These are phyloP conservation scores for Rehmannia glutinosa DNA, from an alignment of 257 asterid species.

Conservation along the genomic window DNA sequence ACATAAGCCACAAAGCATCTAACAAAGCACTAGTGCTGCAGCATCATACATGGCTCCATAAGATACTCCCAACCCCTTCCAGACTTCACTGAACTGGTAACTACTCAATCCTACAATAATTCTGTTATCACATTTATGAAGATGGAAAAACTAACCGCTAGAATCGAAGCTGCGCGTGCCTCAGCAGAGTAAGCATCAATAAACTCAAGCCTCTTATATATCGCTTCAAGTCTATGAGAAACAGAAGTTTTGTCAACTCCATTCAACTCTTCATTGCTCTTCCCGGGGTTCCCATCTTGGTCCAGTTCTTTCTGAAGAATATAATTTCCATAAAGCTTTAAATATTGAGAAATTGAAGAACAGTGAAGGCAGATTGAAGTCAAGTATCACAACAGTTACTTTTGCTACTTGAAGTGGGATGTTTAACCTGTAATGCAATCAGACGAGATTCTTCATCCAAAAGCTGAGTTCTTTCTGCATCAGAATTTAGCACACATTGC, in stretches of 20 bases:
- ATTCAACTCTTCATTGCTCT: conserved; percentile 36
- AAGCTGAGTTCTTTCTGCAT: conserved; percentile 73
- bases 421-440: conserved; percentile 67
- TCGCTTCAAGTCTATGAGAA: conserved; percentile 67
- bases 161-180: conserved; percentile 91
- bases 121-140: background rate
- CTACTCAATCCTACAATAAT: too few relatives aligned
- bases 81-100: background rate
- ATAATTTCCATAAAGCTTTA: background rate
- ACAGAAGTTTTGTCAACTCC: conserved; percentile 48
- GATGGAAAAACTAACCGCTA: conserved; percentile 63
- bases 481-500: conserved; percentile 88
- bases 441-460: conserved; percentile 77
- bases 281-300: conserved; percentile 45
- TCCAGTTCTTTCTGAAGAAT: conserved; percentile 51
- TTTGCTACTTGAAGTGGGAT: conserved; percentile 17
- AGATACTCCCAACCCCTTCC: background rate
- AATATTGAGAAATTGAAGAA: conserved; percentile 9
- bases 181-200: conserved; percentile 95
- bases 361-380: conserved; percentile 12
- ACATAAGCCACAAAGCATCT: background rate
- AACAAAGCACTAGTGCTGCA: conserved; percentile 8
- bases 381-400: conserved; percentile 10
- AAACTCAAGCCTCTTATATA: conserved; percentile 83
- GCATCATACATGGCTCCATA: conserved; percentile 3